Percentiles rank a stretch among this genome's conserved stretches.
Conservation (phyloP, 2,329 filamentous ascomycete genomes). For the Meredithiella fracta region DNA sequence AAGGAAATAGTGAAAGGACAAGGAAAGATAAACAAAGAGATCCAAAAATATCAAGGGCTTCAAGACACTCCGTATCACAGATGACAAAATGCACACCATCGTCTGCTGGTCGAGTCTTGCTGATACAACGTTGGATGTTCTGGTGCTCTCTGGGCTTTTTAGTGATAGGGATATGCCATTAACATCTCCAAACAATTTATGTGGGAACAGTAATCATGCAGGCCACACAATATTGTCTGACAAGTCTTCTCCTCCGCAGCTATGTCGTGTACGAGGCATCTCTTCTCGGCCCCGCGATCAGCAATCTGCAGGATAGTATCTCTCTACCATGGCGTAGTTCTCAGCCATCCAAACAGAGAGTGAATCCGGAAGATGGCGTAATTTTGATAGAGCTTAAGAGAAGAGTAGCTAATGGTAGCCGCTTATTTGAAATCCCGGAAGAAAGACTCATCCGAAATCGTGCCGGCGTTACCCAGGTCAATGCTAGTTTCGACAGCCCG, state of each 20-base stretch:
- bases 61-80: not conserved
- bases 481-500: conserved; percentile 34
- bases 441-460: conserved; percentile 32
- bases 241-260: too few species aligned
- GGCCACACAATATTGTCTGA: not conserved
- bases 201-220: not conserved
- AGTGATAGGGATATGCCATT: not conserved
- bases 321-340: not conserved
- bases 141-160: not conserved
- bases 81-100: not conserved
- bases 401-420: not conserved
- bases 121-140: not conserved
- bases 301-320: not conserved
- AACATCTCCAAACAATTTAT: not conserved
- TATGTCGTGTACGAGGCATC: too few species aligned
- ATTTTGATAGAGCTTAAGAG: too few species aligned
- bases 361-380: not conserved
- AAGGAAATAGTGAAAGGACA: not conserved
- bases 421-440: conserved; percentile 43
- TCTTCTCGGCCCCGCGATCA: not conserved
- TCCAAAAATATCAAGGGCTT: not conserved
- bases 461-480: conserved; percentile 28
- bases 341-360: conserved; percentile 1
- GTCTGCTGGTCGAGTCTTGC: not conserved
- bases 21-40: conserved; percentile 4